Percentiles rank a stretch among this genome's conserved stretches.
Conservation (phyloP, 176 grass and related monocot species). For the Elaeis guineensis region DNA sequence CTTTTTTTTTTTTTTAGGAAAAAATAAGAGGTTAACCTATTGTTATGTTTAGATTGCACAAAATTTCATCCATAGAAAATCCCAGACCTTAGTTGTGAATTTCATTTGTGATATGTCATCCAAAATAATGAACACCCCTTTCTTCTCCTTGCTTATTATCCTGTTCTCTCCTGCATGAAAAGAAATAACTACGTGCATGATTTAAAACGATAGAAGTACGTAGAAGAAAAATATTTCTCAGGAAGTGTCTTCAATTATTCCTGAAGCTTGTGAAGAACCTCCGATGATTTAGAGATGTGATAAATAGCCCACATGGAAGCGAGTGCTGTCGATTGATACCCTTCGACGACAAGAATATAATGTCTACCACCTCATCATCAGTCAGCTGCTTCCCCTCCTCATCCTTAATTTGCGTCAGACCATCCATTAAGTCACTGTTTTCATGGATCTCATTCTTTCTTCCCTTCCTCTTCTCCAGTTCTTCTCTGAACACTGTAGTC, state of each 20-base stretch:
- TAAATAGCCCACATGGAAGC: constrained; percentile 33
- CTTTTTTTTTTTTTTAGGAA: not conserved
- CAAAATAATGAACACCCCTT: constrained; percentile 18
- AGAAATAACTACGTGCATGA: too few relatives aligned
- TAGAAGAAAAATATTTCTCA: too few relatives aligned
- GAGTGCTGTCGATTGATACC: constrained; percentile 26
- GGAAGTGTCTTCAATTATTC: not conserved
- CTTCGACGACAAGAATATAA: constrained; percentile 20
- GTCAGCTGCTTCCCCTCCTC: constrained; percentile 21
- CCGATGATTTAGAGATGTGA: constrained; percentile 23
- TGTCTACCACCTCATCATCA: constrained; percentile 27
- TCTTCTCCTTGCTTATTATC: constrained; percentile 6
- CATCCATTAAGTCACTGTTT: constrained; percentile 12
- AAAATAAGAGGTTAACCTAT: too few relatives aligned
- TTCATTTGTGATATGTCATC: constrained; percentile 21
- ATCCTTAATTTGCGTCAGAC: constrained; percentile 24
- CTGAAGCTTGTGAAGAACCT: constrained; percentile 21
- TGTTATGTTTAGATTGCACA: too few relatives aligned
- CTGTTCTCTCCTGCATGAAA: constrained; percentile 15
- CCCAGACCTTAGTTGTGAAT: constrained; percentile 22
- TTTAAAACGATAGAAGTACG: too few relatives aligned
- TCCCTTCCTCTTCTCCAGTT: constrained; percentile 21
- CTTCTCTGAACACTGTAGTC: constrained; percentile 15
- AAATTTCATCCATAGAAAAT: too few relatives aligned
- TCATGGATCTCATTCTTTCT: not conserved